A percentile compares a stretch with the other conserved stretches of the same genome.
Evolutionary conservation across 1,139 yeast species (phyloP).

Genomic region (Kodamaea suecica): DNA sequence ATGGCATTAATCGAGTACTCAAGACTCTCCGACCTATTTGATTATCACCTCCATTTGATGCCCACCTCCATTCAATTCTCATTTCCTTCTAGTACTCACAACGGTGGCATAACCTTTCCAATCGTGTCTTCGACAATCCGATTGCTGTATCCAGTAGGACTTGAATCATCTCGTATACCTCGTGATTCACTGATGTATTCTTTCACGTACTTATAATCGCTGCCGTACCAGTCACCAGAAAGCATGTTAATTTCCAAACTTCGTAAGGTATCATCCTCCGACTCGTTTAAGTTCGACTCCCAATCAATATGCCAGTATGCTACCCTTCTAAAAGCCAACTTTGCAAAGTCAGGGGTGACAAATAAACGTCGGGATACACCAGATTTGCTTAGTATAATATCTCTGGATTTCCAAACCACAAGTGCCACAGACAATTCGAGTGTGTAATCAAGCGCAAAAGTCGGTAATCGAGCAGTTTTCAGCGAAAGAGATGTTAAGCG

Average conservation of each 20-base stretch:
- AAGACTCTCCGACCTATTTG: too few species aligned
- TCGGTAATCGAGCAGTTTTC: conserved; percentile 33
- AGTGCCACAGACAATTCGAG: conserved; percentile 27
- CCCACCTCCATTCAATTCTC: too few species aligned
- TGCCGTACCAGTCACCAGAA: conserved; percentile 49
- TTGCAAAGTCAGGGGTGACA: conserved; percentile 40
- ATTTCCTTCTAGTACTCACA: too few species aligned
- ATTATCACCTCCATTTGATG: too few species aligned
- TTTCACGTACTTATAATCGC: conserved; percentile 39
- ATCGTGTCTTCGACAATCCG: conserved; percentile 39
- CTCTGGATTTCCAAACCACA: conserved; percentile 24
- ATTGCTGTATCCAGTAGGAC: conserved; percentile 37
- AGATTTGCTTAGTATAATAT: conserved; percentile 5
- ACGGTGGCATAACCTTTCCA: conserved; percentile 37
- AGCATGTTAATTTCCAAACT: conserved; percentile 32
- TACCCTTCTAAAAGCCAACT: conserved; percentile 41
- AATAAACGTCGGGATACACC: conserved; percentile 16
- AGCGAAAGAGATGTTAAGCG: conserved; percentile 41
- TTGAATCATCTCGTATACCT: conserved; percentile 19
- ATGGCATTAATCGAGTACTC: too few species aligned
- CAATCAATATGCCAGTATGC: conserved; percentile 49
- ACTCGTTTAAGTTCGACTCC: conserved; percentile 28
- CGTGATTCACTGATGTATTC: conserved; percentile 25
- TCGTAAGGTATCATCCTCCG: conserved; percentile 16
- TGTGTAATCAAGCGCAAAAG: conserved; percentile 31